A percentile compares a stretch with the other conserved stretches of the same genome.
Evolutionary conservation across 1,284 basidiomycete genomes (phyloP).

Genomic region (Heterobasidion irregulare): DNA sequence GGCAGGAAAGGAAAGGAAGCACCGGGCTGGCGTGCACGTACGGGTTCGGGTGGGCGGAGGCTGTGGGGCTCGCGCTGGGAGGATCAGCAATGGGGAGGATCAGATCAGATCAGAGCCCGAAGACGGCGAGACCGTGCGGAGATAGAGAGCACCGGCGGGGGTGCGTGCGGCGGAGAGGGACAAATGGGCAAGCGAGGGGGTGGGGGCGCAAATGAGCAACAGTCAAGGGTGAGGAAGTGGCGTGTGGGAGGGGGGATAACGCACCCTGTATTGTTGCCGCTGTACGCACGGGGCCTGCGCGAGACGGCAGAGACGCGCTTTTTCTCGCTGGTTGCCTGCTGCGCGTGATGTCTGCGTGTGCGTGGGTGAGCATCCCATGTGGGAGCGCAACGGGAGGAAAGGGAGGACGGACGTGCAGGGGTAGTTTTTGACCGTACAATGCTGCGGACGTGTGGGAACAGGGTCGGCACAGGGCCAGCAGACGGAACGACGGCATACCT

Average conservation of each 20-base stretch:
- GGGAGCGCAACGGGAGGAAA: neutral
- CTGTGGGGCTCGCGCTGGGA: no score
- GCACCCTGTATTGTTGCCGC: conserved; percentile 37
- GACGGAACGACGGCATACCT: conserved; percentile 7
- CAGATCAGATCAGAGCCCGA: no score
- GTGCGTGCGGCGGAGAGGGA: neutral
- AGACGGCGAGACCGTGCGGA: no score
- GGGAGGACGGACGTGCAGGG: conserved; percentile 64
- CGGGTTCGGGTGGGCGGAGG: no score
- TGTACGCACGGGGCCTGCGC: conserved; percentile 55
- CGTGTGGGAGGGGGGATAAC: neutral
- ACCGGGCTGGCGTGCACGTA: no score
- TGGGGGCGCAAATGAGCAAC: neutral
- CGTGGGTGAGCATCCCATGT: conserved; percentile 16
- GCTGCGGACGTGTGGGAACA: conserved; percentile 31
- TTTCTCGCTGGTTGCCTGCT: conserved; percentile 76
- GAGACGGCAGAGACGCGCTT: conserved; percentile 48
- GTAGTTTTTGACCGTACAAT: conserved; percentile 74
- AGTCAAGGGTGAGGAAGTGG: neutral
- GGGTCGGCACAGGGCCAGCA: conserved; percentile 4
- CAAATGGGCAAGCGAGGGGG: neutral
- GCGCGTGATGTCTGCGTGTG: conserved; percentile 55
- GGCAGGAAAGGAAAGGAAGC: no score
- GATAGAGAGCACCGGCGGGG: neutral
- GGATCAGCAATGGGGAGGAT: no score